Evolutionary conservation across 2,329 filamentous ascomycete species (phyloP), one percentile per base, ranked within the genome.

Genomic region (Chrysoporthe deuterocubensis): DNA sequence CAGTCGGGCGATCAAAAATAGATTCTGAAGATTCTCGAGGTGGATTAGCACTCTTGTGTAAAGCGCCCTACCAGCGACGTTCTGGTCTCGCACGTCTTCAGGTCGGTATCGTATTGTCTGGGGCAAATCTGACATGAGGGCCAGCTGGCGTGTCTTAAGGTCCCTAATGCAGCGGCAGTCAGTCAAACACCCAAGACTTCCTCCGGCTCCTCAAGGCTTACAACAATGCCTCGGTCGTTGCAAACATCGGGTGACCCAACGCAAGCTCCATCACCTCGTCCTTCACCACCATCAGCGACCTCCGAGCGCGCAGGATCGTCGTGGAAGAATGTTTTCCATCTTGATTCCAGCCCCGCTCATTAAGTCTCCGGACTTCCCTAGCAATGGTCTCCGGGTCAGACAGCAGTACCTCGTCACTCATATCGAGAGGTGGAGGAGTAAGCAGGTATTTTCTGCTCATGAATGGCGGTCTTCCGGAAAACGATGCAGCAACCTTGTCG

Each of bases 211-310:
- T 43, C 18, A 16, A 14, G 9, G 71, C 76, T 54, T 71, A 77
- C 76, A 76, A 61, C 21, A 77, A 70, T 4, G 80, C 78, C 11
- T 75, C 72, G 11, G 78, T 67, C 4, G 83, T 75, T 9, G 81
- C 78, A 11, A 78, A 75, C 7, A 75, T 74, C 66, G 74, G 74
- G 3, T 76, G 72, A 4, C 82, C 83, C 0, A 89, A 75, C 0
- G 86, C 85, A 32, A 89, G 79, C 70, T 89, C 85, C 4, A 90
- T 78, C 4, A 90, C 82, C 60, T 90, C 87, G 69, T 90, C 87
- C 2, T 84, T 80, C 8, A 89, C 79, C 0, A 79, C 73, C 2
- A 83, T 81, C 46, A 89, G 79, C 13, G 81, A 78, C 1, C 80
- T 78, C 57, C 82, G 81, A 0, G 84, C 81, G 37, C 86, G 78